Percentiles rank a stretch among this genome's conserved stretches.
phyloP scores from a whole-genome alignment of 306 rosid genomes.

The Prunus davidiana region DNA sequence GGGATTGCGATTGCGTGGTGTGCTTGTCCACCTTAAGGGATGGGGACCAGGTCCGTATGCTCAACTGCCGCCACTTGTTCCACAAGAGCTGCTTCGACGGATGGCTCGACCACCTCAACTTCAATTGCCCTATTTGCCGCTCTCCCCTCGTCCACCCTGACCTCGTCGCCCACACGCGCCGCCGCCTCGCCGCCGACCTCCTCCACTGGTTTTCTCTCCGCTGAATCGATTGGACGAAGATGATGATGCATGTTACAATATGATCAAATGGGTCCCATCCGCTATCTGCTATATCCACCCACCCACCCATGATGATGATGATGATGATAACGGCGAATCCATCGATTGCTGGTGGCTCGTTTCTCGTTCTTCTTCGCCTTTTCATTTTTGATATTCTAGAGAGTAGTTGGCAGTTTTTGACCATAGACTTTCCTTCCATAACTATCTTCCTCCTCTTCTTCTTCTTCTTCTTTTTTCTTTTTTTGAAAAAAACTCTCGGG shows the following conservation, averaged over 20 bases:
- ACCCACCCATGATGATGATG: constrained; percentile 15
- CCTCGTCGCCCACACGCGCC: constrained; percentile 49
- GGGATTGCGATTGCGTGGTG: constrained; percentile 50
- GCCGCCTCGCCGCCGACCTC: constrained; percentile 50
- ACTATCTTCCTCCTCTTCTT: too few relatives aligned
- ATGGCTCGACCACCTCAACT: constrained; percentile 70
- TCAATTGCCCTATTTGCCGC: constrained; percentile 89
- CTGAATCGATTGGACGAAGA: constrained; percentile 8
- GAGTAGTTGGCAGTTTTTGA: constrained; percentile 28
- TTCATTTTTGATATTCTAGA: background rate
- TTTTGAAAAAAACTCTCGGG: background rate
- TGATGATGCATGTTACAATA: background rate
- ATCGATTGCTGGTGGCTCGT: constrained; percentile 4
- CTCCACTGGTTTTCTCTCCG: constrained; percentile 55
- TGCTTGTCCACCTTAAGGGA: constrained; percentile 44
- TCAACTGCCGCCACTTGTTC: constrained; percentile 74
- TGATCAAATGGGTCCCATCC: background rate
- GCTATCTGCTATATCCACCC: background rate
- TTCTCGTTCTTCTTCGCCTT: background rate
- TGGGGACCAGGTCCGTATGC: constrained; percentile 71
- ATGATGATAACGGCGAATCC: background rate
- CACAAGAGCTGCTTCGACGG: constrained; percentile 79
- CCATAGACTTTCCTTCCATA: constrained; percentile 2
- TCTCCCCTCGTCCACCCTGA: constrained; percentile 43
- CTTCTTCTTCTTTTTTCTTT: background rate